Percentiles rank a stretch among this genome's conserved stretches.
These are phyloP conservation scores for Excoecaria cochinchinensis DNA, from an alignment of 345 rosid genomes.

Conservation along the genomic window DNA sequence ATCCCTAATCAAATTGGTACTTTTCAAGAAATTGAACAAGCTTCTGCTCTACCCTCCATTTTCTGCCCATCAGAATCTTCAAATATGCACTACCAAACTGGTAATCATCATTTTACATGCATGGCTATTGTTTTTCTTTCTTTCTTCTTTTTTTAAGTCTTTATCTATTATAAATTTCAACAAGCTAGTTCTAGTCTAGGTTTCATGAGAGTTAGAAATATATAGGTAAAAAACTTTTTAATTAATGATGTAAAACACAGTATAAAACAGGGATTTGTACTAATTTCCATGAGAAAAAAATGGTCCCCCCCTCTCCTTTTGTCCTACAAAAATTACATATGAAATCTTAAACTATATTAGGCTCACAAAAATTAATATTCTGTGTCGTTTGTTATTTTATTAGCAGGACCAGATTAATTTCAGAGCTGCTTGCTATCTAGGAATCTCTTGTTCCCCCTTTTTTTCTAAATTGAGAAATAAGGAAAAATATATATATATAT, in stretches of 20 bases:
- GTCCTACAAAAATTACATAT: constrained; percentile 18
- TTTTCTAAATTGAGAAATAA: not conserved
- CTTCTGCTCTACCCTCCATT: constrained; percentile 46
- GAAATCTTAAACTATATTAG: not conserved
- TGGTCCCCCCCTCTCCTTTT: constrained; percentile 27
- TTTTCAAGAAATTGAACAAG: constrained; percentile 54
- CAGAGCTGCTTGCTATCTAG: not conserved
- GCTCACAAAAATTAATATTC: not conserved
- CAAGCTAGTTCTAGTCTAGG: not conserved
- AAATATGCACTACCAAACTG: constrained; percentile 70
- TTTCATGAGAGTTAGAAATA: constrained; percentile 5
- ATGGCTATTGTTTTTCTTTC: constrained; percentile 13
- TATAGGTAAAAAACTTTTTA: constrained; percentile 9
- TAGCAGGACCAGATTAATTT: not conserved
- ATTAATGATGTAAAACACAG: constrained; percentile 17
- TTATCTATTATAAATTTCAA: too few relatives aligned
- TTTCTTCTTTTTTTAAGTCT: not conserved
- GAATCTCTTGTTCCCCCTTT: not conserved
- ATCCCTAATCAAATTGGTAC: constrained; percentile 57
- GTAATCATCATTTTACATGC: constrained; percentile 50
- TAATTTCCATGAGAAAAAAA: constrained; percentile 12
- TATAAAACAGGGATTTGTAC: constrained; percentile 5
- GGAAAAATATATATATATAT: not conserved
- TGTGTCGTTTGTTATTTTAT: too few relatives aligned
- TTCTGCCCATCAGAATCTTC: constrained; percentile 59